Conservation (phyloP, 2,329 filamentous ascomycete species). For the Venturiaceae sp. region DNA sequence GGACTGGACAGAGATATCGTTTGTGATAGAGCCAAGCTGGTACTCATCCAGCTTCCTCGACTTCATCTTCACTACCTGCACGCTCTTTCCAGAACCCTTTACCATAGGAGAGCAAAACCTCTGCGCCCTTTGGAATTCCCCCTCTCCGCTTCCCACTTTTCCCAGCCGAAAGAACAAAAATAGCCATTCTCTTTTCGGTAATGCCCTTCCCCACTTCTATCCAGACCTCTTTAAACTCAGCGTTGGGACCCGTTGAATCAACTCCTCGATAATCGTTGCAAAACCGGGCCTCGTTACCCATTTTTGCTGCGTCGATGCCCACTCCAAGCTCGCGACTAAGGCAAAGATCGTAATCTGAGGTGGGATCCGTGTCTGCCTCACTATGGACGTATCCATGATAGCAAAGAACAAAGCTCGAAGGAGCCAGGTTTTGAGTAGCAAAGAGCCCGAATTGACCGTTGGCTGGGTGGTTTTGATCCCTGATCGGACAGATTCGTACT, state of each 20-base stretch:
- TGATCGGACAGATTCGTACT: conserved; percentile 33
- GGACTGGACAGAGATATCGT: neutral
- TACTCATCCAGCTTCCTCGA: no score
- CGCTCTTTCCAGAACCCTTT: conserved; percentile 36
- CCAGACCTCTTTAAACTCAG: conserved; percentile 33
- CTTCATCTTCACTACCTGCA: no score
- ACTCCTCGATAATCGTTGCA: conserved; percentile 46
- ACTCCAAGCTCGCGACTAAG: conserved; percentile 39
- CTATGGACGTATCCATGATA: conserved; percentile 41
- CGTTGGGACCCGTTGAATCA: conserved; percentile 23
- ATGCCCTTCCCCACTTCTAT: conserved; percentile 25
- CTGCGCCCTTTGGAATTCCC: conserved; percentile 37
- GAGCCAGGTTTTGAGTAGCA: conserved; percentile 32
- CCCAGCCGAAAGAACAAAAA: conserved; percentile 39
- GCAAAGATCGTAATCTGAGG: conserved; percentile 41
- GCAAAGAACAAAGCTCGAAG: conserved; percentile 37
- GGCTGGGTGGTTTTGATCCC: conserved; percentile 34
- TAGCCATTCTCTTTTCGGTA: conserved; percentile 37
- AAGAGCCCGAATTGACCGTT: conserved; percentile 38
- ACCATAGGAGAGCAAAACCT: conserved; percentile 45
- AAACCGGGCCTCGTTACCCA: conserved; percentile 43
- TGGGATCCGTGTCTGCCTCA: conserved; percentile 28
- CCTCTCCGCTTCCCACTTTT: conserved; percentile 35
- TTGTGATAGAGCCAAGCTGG: no score
- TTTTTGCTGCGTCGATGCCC: conserved; percentile 36